Percentiles rank a stretch among this genome's conserved stretches.
These are phyloP conservation scores for Papiliotrema nemorosa DNA, from an alignment of 1,284 basidiomycete genomes.

Conservation along the genomic window DNA sequence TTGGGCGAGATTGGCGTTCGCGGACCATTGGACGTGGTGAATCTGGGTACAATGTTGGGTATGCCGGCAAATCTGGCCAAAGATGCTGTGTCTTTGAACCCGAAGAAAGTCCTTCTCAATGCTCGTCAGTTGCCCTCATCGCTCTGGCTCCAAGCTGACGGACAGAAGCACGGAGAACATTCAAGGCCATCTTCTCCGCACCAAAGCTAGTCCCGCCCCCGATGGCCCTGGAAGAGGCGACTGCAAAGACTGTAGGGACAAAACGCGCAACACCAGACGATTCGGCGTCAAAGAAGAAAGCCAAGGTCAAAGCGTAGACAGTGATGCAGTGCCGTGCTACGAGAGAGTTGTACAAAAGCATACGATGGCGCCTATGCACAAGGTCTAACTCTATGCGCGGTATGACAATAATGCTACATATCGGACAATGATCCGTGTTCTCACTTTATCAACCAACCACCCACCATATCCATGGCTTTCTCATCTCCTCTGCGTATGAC, in stretches of 20 bases:
- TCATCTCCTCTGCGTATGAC: constrained; percentile 59
- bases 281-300: background rate
- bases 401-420: constrained; percentile 2
- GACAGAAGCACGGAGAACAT: constrained; percentile 42
- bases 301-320: background rate
- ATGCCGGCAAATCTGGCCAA: constrained; percentile 49
- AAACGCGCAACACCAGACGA: background rate
- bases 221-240: background rate
- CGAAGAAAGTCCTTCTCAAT: constrained; percentile 42
- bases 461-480: constrained; percentile 82
- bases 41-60: constrained; percentile 46
- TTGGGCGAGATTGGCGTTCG: constrained; percentile 28
- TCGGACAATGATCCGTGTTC: background rate
- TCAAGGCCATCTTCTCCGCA: constrained; percentile 43
- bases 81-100: constrained; percentile 38
- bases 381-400: background rate
- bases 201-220: constrained; percentile 34
- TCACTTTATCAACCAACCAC: constrained; percentile 60
- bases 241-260: background rate
- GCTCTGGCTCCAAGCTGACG: background rate
- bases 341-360: background rate
- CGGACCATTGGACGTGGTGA: constrained; percentile 45
- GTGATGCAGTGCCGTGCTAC: too few relatives aligned
- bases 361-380: constrained; percentile 1
- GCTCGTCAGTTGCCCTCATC: constrained; percentile 37